Evolutionary conservation across 2,329 filamentous ascomycete species (phyloP).

Genomic region (Cytospora piceicola): DNA sequence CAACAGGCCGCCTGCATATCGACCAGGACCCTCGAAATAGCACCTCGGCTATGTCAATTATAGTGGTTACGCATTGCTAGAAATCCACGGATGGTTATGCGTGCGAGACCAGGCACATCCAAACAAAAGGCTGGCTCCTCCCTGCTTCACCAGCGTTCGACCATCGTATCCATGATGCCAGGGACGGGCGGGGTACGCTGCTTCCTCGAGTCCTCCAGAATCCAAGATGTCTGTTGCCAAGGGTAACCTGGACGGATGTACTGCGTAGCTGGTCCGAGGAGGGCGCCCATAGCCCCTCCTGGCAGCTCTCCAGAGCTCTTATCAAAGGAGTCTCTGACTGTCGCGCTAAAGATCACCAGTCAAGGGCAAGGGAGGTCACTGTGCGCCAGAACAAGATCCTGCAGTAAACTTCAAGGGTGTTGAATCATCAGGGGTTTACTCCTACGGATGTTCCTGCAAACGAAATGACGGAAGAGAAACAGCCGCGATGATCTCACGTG

Average conservation of each 20-base stretch:
- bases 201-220: neutral
- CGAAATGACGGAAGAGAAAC: neutral
- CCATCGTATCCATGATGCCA: neutral
- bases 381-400: neutral
- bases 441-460: neutral
- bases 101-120: neutral
- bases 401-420: neutral
- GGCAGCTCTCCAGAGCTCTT: neutral
- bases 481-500: neutral
- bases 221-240: neutral
- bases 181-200: no score
- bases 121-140: neutral
- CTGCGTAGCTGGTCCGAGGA: neutral
- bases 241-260: neutral
- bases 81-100: neutral
- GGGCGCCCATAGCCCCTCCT: neutral
- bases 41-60: neutral
- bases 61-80: neutral
- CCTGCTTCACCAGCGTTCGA: neutral
- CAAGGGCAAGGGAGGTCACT: neutral
- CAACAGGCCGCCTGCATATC: neutral
- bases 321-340: neutral
- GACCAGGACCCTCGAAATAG: constrained; percentile 23
- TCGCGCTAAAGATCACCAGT: neutral
- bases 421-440: neutral